Base-by-base conservation (phyloP, 2,329 filamentous ascomycete species). In the Grosmannia clavigera region DNA sequence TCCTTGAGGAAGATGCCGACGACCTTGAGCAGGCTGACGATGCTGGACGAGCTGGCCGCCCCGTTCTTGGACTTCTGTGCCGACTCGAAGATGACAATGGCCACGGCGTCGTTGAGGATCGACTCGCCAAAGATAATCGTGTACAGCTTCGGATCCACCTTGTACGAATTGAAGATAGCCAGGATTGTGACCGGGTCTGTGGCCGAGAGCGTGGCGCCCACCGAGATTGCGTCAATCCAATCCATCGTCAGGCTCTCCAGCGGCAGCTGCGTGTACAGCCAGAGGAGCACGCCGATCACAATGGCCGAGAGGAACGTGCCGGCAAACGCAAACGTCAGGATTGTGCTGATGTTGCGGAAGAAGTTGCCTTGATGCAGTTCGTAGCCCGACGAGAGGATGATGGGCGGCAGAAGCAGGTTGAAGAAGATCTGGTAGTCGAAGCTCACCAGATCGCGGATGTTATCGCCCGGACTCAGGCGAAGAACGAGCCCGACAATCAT, bases 371-470 rank as follows among this genome's bases (percentile, higher is more conserved):
- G 94, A 72, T 99, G 94, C 63, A 99, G 75, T 74, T 99, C 94
- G 75, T 97, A 99, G 59, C 94, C 94, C 19, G 92, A 96, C 19
- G 92, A 92, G 33, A 99, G 81, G 71, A 99, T 99, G 70, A 99
- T 99, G 60, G 94, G 94, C 46, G 94, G 94, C n/a, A 99, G 87
- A 14, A 99, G 83, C 54, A 99, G 83, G 73, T 99, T 99, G 80
- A 99, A 99, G 80, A 99, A 99, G 78, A 97, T 96, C 71, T 97
- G 92, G 72, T 96, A 96, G 76, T 97, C 88, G 78, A 99, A 99
- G 73, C 87, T 95, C 69, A 99, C 91, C 65, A 90, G 85, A 70
- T 89, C 88, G 72, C 92, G 87, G 67, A 99, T 91, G 64, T 87
- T 90, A 64, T 90, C 86, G 65, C 87, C 86, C 58, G 87, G 86